Base-by-base conservation (phyloP, 768 basidiomycete species). In the Leucosporidium yakuticum region DNA sequence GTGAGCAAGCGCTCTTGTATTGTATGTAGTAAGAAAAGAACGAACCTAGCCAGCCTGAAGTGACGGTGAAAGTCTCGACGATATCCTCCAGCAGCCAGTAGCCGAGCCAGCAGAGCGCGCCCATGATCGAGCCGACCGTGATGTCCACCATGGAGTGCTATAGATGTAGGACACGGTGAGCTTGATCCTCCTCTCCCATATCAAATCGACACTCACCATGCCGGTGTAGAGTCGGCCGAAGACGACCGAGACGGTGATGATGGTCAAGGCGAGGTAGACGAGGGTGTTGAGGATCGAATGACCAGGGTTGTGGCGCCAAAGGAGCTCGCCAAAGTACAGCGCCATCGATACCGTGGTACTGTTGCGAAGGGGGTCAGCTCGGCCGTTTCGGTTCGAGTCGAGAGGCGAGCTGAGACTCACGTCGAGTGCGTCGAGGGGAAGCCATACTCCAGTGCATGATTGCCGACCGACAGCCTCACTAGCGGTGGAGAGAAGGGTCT, bases 391-490 rank as follows among this genome's bases (percentile, higher is more conserved):
- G n/a, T n/a, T 7, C 39, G 8, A 44, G 39, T 15, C 11, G 34
- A 12, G 17, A 44, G 8, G 11, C 39, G 39, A 44, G 39, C 34
- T 5, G 12, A 12, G 17, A 44, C 39, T 44, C 39, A 44, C 39
- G 93, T 91, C 2, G 91, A 89, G 75, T 99, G 95, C 0, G 94
- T 96, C 0, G 92, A 95, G 0, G 93, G 94, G 76, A 97, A 95
- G 29, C 95, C 95, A 73, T 95, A 95, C 80, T 95, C 92, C 47
- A 61, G 65, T 0, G 68, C 68, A 57, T 77, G 75, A 23, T 59
- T 65, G 11, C 74, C 73, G 58, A 74, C 68, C 19, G 36, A 70
- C 8, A 62, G 50, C 31, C 95, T 85, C n/a, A 87, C 86, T 20
- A 96, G 89, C 0, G 94, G 95, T 0, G 95, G 95, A 3, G 88